phyloP scores from a whole-genome alignment of 768 basidiomycete species.

The Clitopilus hobsonii region DNA sequence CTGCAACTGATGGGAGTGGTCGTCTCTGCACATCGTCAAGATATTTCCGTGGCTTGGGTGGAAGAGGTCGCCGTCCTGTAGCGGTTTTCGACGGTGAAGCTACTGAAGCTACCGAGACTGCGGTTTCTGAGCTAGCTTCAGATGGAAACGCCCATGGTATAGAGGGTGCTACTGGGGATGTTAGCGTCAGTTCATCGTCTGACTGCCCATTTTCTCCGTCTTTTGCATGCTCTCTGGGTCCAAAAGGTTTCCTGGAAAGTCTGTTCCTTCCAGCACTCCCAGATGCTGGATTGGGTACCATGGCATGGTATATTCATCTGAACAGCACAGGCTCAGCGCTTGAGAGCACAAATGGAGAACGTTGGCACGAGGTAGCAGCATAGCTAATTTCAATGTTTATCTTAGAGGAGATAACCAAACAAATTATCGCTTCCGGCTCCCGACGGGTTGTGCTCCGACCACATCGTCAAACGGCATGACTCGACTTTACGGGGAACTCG shows the following conservation, averaged over 20 bases:
- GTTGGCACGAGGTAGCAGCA: neutral
- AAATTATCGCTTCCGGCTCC: neutral
- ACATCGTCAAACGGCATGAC: neutral
- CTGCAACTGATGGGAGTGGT: slow-evolving; percentile 4
- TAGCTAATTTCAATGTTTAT: neutral
- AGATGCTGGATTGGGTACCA: neutral
- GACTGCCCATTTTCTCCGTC: neutral
- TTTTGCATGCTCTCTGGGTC: neutral
- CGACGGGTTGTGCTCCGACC: neutral
- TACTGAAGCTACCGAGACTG: neutral
- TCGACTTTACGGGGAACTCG: neutral
- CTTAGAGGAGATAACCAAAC: neutral
- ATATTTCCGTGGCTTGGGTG: slow-evolving; percentile 2
- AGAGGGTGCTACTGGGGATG: neutral
- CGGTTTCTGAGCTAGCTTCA: neutral
- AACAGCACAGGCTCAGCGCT: neutral
- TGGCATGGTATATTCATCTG: neutral
- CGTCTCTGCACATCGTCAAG: slow-evolving; percentile 1
- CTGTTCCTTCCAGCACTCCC: neutral
- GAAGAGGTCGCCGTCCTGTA: neutral
- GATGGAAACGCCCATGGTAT: neutral
- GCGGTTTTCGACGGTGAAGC: too few relatives aligned
- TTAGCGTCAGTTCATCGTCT: neutral
- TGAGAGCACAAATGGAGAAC: neutral
- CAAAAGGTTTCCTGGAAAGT: slow-evolving; percentile 3